These are phyloP conservation scores for Amaranthus palmeri DNA, from an alignment of 148 eudicot species.

Conservation along the genomic window DNA sequence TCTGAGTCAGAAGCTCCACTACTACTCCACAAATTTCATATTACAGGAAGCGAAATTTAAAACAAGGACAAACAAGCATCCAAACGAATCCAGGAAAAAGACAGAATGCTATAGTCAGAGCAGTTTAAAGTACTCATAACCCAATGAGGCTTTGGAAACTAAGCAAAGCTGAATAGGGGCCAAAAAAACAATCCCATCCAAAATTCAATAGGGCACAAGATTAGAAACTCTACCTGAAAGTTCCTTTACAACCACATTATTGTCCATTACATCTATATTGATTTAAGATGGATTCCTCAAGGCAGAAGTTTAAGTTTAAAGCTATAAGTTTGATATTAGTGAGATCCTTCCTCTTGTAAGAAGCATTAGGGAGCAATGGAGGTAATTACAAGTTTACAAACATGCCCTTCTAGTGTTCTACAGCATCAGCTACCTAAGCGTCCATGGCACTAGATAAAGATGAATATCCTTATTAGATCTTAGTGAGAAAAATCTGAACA, in stretches of 20 bases:
- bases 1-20: neutral
- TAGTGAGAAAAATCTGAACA: too few species aligned
- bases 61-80: neutral
- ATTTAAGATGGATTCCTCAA: neutral
- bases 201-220: neutral
- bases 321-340: too few species aligned
- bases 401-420: too few species aligned
- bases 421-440: too few species aligned
- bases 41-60: neutral
- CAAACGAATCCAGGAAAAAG: neutral
- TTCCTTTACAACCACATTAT: neutral
- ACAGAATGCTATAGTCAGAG: neutral
- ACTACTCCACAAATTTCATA: neutral
- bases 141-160: neutral
- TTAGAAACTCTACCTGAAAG: neutral
- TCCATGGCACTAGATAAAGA: too few species aligned
- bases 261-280: neutral
- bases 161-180: neutral
- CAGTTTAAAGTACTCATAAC: neutral
- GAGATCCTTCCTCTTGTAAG: too few species aligned
- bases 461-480: too few species aligned
- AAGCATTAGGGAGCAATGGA: too few species aligned
- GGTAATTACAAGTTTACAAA: too few species aligned
- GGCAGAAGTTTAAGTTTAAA: too few species aligned
- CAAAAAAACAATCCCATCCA: neutral